Evolutionary conservation across 805 yeast species (phyloP).

Genomic region (Ogataea paradorogensis): DNA sequence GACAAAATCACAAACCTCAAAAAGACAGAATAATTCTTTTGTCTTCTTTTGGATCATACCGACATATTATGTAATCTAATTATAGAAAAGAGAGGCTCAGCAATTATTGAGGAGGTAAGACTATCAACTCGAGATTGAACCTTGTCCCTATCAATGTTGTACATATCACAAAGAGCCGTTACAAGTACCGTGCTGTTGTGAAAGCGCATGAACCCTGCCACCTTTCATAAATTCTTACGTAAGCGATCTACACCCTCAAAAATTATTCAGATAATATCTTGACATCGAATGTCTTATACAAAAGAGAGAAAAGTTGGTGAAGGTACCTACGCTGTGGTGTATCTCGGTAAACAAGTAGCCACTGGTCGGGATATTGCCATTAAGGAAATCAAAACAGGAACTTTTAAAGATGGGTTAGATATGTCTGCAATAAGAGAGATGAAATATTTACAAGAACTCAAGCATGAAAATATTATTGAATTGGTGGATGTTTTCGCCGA

Average conservation of each 20-base stretch:
- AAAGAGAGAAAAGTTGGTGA: conserved; percentile 91
- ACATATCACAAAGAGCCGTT: too few species aligned
- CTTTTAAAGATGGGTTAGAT: conserved; percentile 93
- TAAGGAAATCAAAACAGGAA: conserved; percentile 91
- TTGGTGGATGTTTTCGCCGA: conserved; percentile 81
- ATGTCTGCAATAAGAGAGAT: conserved; percentile 97
- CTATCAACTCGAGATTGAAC: too few species aligned
- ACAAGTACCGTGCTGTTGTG: too few species aligned
- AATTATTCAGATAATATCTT: conserved; percentile 14
- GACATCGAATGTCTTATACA: conserved; percentile 25
- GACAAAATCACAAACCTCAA: not conserved
- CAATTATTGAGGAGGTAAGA: too few species aligned
- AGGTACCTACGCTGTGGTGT: conserved; percentile 98
- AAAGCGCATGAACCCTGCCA: too few species aligned
- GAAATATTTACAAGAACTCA: conserved; percentile 79
- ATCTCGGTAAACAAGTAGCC: conserved; percentile 65
- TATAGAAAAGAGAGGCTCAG: too few species aligned
- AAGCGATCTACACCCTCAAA: not conserved
- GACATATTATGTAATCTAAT: too few species aligned
- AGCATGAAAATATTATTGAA: conserved; percentile 79
- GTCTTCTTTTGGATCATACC: not conserved
- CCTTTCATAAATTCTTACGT: too few species aligned
- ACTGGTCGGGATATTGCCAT: conserved; percentile 73
- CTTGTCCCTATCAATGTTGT: too few species aligned
- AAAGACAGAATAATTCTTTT: conserved; percentile 1